Evolutionary conservation across 108 stramenopile genomes (phyloP).

Genomic region (Conticribra weissflogii): DNA sequence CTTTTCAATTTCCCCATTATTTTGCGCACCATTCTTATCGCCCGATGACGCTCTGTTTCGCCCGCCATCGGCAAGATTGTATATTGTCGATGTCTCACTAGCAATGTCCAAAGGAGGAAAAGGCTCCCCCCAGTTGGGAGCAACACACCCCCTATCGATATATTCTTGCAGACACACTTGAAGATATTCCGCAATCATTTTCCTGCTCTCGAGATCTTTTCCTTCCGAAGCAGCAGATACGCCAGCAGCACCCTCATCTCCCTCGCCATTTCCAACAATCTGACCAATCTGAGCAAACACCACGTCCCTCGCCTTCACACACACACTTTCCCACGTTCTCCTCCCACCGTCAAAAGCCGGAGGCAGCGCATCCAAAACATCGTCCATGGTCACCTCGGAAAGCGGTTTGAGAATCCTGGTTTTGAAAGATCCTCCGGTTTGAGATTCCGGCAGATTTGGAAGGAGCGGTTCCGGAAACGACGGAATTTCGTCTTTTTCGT

Average conservation of each 20-base stretch:
- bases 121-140: conserved; percentile 68
- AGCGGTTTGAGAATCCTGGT: conserved; percentile 88
- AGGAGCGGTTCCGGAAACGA: conserved; percentile 42
- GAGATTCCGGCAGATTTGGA: conserved; percentile 46
- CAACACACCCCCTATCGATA: conserved; percentile 62
- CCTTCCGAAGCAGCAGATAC: background rate
- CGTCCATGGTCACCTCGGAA: conserved; percentile 77
- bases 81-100: too few species aligned
- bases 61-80: too few species aligned
- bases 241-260: conserved; percentile 32
- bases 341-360: conserved; percentile 78
- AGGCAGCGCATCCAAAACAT: conserved; percentile 84
- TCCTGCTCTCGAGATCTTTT: conserved; percentile 29
- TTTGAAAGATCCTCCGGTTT: conserved; percentile 72
- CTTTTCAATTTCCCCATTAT: background rate
- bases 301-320: conserved; percentile 74
- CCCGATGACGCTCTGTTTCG: too few species aligned
- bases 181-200: conserved; percentile 75
- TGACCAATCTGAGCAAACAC: conserved; percentile 85
- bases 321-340: conserved; percentile 62
- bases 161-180: conserved; percentile 72
- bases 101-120: conserved; percentile 38
- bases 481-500: conserved; percentile 14
- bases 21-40: too few species aligned
- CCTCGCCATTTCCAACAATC: conserved; percentile 59